phyloP scores from a whole-genome alignment of 352 stramenopile genomes.

The Phytophthora crassamura region DNA sequence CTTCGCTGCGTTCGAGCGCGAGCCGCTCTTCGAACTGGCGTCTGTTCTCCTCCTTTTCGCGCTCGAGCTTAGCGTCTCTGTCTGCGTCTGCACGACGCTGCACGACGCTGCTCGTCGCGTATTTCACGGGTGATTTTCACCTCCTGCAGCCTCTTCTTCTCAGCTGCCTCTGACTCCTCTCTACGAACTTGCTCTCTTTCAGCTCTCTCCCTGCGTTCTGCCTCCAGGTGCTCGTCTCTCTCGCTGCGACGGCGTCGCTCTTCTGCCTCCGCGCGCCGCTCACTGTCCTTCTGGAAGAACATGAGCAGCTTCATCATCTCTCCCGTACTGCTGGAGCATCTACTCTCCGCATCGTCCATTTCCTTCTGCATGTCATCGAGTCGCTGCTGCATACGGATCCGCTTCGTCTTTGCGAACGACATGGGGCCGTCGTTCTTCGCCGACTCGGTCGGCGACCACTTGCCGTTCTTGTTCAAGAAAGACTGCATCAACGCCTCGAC shows the following conservation, averaged over 20 bases:
- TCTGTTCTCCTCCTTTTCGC: conserved; percentile 5
- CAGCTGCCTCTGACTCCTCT: not conserved
- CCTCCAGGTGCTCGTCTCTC: too few species aligned
- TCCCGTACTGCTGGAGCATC: not conserved
- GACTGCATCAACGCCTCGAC: not conserved
- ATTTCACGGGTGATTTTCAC: not conserved
- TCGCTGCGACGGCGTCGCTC: too few species aligned
- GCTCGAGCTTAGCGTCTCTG: not conserved
- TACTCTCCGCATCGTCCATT: too few species aligned
- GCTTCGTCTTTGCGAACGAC: not conserved
- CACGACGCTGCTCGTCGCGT: not conserved
- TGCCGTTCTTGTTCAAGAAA: not conserved
- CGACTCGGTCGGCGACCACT: not conserved
- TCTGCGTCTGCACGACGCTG: not conserved
- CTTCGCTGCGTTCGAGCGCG: not conserved
- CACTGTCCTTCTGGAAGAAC: not conserved
- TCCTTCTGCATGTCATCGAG: too few species aligned
- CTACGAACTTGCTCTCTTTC: too few species aligned
- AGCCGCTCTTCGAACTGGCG: conserved; percentile 1
- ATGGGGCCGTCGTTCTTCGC: too few species aligned
- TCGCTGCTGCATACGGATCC: too few species aligned
- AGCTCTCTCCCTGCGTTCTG: too few species aligned
- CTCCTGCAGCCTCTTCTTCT: not conserved
- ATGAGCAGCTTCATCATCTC: not conserved
- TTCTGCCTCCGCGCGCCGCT: too few species aligned